These are phyloP conservation scores for Aspergillus wentii DNA, from an alignment of 495 filamentous ascomycete genomes.

Conservation along the genomic window DNA sequence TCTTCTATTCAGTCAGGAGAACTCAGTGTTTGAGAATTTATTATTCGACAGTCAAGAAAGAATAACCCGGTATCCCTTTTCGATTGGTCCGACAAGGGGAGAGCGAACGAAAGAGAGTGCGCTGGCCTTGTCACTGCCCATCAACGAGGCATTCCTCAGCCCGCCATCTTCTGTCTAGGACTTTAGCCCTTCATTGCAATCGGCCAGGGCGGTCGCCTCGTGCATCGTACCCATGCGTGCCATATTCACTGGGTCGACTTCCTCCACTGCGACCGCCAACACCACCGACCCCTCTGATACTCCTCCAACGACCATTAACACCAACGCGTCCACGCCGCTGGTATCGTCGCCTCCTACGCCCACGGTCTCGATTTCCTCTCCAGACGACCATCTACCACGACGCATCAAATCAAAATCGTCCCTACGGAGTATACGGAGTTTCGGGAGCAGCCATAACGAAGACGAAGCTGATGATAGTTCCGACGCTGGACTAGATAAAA, in stretches of 20 bases:
- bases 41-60: no score
- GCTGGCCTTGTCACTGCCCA: no score
- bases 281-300: slow-evolving; percentile 21
- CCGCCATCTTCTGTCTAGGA: no score
- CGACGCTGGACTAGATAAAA: slow-evolving; percentile 24
- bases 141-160: slow-evolving; percentile 23
- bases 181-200: slow-evolving; percentile 6
- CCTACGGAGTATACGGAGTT: slow-evolving; percentile 36
- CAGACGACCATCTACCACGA: slow-evolving; percentile 25
- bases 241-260: slow-evolving; percentile 29
- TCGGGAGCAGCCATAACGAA: slow-evolving; percentile 34
- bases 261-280: slow-evolving; percentile 24
- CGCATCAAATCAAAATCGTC: slow-evolving; percentile 41
- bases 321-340: slow-evolving; percentile 19
- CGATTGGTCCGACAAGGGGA: no score
- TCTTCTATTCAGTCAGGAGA: background rate
- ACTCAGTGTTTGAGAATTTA: no score
- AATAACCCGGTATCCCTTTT: no score
- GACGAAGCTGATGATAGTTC: slow-evolving; percentile 16
- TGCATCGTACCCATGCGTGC: slow-evolving; percentile 38
- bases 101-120: no score
- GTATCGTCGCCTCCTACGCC: slow-evolving; percentile 23
- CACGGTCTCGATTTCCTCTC: slow-evolving; percentile 27
- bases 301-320: background rate
- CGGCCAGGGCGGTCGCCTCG: slow-evolving; percentile 15